Evolutionary conservation across 805 yeast species (phyloP).

Genomic region (Kuraishia borneana): DNA sequence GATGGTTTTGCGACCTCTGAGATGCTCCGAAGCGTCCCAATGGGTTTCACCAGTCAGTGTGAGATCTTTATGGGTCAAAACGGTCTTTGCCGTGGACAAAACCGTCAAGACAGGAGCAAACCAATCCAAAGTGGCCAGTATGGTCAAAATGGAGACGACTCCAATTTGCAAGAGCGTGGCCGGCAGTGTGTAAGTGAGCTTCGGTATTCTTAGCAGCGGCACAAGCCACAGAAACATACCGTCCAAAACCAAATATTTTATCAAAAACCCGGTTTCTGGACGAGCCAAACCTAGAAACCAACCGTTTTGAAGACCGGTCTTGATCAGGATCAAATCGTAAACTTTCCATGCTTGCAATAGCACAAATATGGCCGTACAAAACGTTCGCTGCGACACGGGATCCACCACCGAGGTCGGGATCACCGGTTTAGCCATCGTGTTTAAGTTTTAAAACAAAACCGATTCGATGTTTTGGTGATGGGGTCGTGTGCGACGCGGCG

Average conservation of each 20-base stretch:
- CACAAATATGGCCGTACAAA: slow-evolving; percentile 53
- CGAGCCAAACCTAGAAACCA: slow-evolving; percentile 24
- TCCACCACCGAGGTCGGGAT: slow-evolving; percentile 62
- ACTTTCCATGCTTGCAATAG: slow-evolving; percentile 81
- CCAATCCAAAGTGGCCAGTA: slow-evolving; percentile 40
- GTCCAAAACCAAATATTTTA: slow-evolving; percentile 68
- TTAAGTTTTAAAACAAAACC: too few relatives aligned
- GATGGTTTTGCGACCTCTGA: slow-evolving; percentile 68
- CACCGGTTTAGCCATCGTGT: too few relatives aligned
- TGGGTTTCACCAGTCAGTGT: slow-evolving; percentile 20
- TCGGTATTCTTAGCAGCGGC: slow-evolving; percentile 69
- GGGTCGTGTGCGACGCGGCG: too few relatives aligned
- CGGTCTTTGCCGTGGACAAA: slow-evolving; percentile 8
- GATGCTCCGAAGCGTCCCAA: slow-evolving; percentile 45
- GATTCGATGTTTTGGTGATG: too few relatives aligned
- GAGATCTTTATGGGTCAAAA: slow-evolving; percentile 17
- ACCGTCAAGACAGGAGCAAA: slow-evolving; percentile 31
- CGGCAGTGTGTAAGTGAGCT: slow-evolving; percentile 53
- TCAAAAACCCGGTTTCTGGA: slow-evolving; percentile 45
- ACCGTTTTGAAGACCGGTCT: slow-evolving; percentile 24
- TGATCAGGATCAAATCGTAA: slow-evolving; percentile 55
- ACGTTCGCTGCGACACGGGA: slow-evolving; percentile 63
- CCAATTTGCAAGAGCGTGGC: slow-evolving; percentile 38
- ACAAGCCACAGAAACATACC: slow-evolving; percentile 57
- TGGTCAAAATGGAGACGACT: slow-evolving; percentile 34